Conservation (phyloP, 305 asterid genomes). For the Solanum hybrid region DNA sequence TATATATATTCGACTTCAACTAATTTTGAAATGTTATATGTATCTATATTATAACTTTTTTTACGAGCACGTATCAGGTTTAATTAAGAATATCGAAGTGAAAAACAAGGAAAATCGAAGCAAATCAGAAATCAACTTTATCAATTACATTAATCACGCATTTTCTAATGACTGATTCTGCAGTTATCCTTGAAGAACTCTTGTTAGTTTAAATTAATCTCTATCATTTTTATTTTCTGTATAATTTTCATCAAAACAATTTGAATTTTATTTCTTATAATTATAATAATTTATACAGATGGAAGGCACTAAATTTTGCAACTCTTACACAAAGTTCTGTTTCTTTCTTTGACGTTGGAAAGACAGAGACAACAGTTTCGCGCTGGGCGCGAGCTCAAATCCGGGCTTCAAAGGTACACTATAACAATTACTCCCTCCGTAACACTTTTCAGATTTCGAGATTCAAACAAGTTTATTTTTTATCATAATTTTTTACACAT, state of each 20-base stretch:
- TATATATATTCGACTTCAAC: not conserved
- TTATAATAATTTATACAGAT: not conserved
- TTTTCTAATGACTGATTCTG: not conserved
- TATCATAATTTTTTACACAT: too few species aligned
- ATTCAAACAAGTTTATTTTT: too few species aligned
- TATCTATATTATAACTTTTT: not conserved
- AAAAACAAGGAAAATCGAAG: not conserved
- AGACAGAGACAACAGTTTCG: slow-evolving; percentile 14
- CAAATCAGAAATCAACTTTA: not conserved
- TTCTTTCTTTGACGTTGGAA: slow-evolving; percentile 12
- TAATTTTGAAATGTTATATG: not conserved
- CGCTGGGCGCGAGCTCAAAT: slow-evolving; percentile 23
- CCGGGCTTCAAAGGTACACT: slow-evolving; percentile 15
- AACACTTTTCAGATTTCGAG: too few species aligned
- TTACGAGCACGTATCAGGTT: not conserved
- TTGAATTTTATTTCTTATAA: not conserved
- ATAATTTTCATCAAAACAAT: not conserved
- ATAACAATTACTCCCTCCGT: too few species aligned
- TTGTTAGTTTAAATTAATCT: not conserved
- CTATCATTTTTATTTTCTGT: not conserved
- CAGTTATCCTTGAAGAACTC: not conserved
- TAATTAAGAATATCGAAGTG: not conserved
- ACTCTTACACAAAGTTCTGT: slow-evolving; percentile 14
- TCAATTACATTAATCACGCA: not conserved
- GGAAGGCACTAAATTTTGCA: slow-evolving; percentile 9